Percentiles rank a stretch among this genome's conserved stretches.
Conservation (phyloP, 1,284 basidiomycete species). For the Microbotryum violaceum region DNA sequence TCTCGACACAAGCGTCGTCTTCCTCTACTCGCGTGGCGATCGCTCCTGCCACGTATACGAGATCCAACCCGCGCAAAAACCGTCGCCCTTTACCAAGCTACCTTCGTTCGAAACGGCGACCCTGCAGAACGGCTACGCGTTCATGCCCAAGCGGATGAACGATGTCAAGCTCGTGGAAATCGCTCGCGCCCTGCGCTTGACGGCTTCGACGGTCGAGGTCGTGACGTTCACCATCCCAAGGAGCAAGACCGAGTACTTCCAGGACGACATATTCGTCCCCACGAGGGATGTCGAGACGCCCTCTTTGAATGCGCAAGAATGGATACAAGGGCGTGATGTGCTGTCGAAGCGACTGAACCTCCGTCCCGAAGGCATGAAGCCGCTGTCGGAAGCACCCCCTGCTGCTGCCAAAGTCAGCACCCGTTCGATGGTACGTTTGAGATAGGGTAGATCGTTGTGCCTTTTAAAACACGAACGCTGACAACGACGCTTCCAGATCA, state of each 20-base stretch:
- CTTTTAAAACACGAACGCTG: neutral
- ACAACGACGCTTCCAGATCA: conserved; percentile 7
- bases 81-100: conserved; percentile 39
- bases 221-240: conserved; percentile 46
- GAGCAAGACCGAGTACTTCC: conserved; percentile 46
- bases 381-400: conserved; percentile 23
- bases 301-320: conserved; percentile 33
- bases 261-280: conserved; percentile 46
- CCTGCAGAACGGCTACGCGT: conserved; percentile 44
- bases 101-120: conserved; percentile 39
- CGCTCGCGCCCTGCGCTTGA: conserved; percentile 53
- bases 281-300: conserved; percentile 39
- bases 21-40: conserved; percentile 47
- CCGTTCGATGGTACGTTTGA: conserved; percentile 13
- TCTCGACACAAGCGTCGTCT: conserved; percentile 44
- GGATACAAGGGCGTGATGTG: conserved; percentile 38
- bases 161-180: conserved; percentile 60
- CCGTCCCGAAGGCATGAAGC: conserved; percentile 41
- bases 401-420: conserved; percentile 13
- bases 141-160: conserved; percentile 42
- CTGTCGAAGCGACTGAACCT: conserved; percentile 33
- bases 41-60: conserved; percentile 44
- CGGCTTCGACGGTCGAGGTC: conserved; percentile 71
- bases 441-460: conserved; percentile 2
- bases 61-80: conserved; percentile 32